These are phyloP conservation scores for Fraxinus pennsylvanica DNA, from an alignment of 257 asterid genomes.

Conservation along the genomic window DNA sequence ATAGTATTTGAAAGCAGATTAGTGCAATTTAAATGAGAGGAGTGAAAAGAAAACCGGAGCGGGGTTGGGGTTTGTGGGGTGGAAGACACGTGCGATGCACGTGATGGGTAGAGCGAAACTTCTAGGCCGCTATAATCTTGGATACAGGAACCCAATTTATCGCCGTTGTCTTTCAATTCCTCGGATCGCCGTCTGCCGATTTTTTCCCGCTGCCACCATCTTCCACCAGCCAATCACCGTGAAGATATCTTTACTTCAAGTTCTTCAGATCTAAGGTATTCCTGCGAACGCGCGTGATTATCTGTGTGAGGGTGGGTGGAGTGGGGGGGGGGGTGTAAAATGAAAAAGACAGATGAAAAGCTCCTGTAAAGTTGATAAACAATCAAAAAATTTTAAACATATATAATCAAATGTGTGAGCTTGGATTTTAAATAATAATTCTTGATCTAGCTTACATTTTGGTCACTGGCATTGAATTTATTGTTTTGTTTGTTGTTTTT, in stretches of 20 bases:
- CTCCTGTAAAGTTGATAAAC: neutral
- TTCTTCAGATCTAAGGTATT: constrained; percentile 16
- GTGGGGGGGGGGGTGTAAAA: too few relatives aligned
- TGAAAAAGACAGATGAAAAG: neutral
- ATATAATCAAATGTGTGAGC: neutral
- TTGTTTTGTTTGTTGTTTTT: neutral
- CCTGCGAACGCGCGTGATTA: neutral
- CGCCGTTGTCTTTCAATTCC: constrained; percentile 43
- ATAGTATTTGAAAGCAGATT: too few relatives aligned
- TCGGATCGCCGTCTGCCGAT: constrained; percentile 28
- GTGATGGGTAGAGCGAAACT: neutral
- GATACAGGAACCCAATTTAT: constrained; percentile 21
- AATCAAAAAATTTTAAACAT: neutral
- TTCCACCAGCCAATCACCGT: neutral
- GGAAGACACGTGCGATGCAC: neutral
- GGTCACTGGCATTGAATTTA: neutral
- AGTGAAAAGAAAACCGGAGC: neutral
- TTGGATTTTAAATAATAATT: neutral
- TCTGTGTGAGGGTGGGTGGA: neutral
- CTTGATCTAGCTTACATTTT: neutral
- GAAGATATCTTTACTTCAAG: neutral
- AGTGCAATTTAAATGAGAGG: too few relatives aligned
- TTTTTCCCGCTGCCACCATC: constrained; percentile 19
- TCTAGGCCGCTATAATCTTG: neutral
- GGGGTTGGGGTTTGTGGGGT: neutral